These are phyloP conservation scores for Colletotrichum abscissum DNA, from an alignment of 2,329 filamentous ascomycete species.

Conservation along the genomic window DNA sequence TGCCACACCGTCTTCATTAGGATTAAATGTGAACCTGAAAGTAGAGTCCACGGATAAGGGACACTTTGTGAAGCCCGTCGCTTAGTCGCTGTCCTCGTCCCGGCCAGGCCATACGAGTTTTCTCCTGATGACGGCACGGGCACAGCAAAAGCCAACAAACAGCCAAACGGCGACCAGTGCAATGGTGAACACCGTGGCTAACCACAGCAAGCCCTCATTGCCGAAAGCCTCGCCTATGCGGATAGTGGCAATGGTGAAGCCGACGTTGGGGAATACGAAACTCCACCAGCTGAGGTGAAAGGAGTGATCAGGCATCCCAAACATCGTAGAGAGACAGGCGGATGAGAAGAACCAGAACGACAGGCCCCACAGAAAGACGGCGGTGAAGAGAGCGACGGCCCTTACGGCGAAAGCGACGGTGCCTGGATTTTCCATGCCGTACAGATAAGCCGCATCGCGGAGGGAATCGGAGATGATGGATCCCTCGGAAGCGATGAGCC, in stretches of 20 bases:
- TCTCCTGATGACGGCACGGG: conserved; percentile 54
- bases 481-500: conserved; percentile 16
- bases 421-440: conserved; percentile 15
- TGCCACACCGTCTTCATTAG: background rate
- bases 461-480: conserved; percentile 25
- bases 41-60: no score
- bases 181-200: conserved; percentile 63
- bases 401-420: conserved; percentile 32
- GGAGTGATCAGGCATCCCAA: conserved; percentile 41
- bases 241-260: conserved; percentile 65
- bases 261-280: conserved; percentile 70
- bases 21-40: background rate
- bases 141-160: conserved; percentile 54
- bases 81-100: conserved; percentile 38
- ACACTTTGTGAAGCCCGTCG: no score
- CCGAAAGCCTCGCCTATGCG: conserved; percentile 59
- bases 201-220: conserved; percentile 57
- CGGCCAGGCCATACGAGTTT: conserved; percentile 57
- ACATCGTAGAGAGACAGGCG: conserved; percentile 56
- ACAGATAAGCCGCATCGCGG: conserved; percentile 19
- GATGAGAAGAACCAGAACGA: conserved; percentile 62
- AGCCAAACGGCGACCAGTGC: conserved; percentile 62
- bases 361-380: conserved; percentile 46
- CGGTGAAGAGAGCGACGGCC: conserved; percentile 21
- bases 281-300: conserved; percentile 69